A percentile compares a stretch with the other conserved stretches of the same genome.
Conservation (phyloP, 805 yeast species). For the Maudiozyma turicensis region DNA sequence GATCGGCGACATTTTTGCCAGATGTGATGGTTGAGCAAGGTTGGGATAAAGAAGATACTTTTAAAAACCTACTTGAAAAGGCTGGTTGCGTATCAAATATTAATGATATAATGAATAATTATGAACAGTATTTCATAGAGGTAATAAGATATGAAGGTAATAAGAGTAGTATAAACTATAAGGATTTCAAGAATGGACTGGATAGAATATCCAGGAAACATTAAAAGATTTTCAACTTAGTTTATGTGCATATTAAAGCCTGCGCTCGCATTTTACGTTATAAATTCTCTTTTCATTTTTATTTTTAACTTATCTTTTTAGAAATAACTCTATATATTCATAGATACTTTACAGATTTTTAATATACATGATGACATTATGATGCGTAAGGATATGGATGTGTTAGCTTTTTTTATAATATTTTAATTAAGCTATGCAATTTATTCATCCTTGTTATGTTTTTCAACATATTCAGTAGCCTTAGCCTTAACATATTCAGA, state of each 20-base stretch:
- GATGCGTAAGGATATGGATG: background rate
- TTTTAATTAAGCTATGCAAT: background rate
- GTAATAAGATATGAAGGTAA: constrained; percentile 49
- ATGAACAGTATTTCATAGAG: constrained; percentile 28
- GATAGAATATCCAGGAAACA: background rate
- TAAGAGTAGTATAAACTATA: constrained; percentile 35
- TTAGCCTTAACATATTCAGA: constrained; percentile 81
- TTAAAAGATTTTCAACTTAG: background rate
- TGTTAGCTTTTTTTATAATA: background rate
- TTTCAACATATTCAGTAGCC: constrained; percentile 67
- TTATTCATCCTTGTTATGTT: constrained; percentile 3
- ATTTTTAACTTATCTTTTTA: background rate
- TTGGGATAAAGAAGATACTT: constrained; percentile 61
- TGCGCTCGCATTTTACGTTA: background rate
- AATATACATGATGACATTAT: background rate
- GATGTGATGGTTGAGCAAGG: constrained; percentile 82
- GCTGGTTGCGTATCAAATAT: constrained; percentile 41
- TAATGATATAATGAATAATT: constrained; percentile 27
- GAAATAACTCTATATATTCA: background rate
- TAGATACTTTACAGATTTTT: constrained; percentile 2
- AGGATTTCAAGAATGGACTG: constrained; percentile 29
- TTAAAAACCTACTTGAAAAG: constrained; percentile 60
- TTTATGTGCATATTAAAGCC: too few species aligned
- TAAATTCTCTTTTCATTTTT: background rate
- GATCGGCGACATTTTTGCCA: constrained; percentile 80